Percentiles rank a stretch among this genome's conserved stretches.
Evolutionary conservation across 805 yeast genomes (phyloP).

Genomic region (Hanseniaspora thailandica): DNA sequence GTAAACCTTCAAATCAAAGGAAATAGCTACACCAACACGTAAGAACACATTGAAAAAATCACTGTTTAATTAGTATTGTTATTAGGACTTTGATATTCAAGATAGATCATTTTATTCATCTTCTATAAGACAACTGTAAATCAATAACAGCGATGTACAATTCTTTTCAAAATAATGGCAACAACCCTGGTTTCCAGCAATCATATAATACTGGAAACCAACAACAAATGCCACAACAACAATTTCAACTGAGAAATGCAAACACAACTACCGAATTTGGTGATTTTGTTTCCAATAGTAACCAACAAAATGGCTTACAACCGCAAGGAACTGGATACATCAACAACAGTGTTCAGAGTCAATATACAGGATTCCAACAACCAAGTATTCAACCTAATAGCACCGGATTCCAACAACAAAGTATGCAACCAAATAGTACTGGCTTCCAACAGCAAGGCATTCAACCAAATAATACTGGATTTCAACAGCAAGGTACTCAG

Average conservation of each 20-base stretch:
- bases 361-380: slow-evolving; percentile 9
- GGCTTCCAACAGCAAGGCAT: slow-evolving; percentile 17
- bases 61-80: background rate
- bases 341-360: background rate
- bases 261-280: slow-evolving; percentile 18
- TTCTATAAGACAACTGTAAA: no score
- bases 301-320: background rate
- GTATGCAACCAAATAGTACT: slow-evolving; percentile 3
- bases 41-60: background rate
- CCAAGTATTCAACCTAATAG: slow-evolving; percentile 16
- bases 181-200: background rate
- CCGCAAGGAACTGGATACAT: background rate
- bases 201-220: background rate
- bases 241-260: slow-evolving; percentile 13
- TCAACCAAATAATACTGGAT: slow-evolving; percentile 15
- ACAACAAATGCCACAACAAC: slow-evolving; percentile 13
- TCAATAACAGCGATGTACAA: background rate
- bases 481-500: slow-evolving; percentile 19
- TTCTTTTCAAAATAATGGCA: background rate
- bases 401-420: slow-evolving; percentile 5
- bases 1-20: no score
- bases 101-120: background rate
- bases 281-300: slow-evolving; percentile 16
- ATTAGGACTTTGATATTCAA: background rate
- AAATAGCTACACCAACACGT: background rate